Evolutionary conservation across 2,329 filamentous ascomycete genomes (phyloP), one percentile per base, ranked within the genome.

Genomic region (Xylaria sp.): DNA sequence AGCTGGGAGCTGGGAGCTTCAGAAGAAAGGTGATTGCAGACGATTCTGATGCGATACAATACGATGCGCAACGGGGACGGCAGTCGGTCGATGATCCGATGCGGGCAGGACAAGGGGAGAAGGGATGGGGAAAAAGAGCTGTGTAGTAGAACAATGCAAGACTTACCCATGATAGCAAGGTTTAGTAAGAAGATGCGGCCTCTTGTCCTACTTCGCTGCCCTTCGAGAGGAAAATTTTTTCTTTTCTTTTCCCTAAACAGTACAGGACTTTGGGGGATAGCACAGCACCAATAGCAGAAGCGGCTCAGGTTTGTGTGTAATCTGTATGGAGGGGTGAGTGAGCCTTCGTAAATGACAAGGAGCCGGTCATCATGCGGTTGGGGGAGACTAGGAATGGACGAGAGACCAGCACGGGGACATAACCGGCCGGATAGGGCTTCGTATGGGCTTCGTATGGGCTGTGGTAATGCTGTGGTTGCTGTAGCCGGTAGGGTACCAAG

Each of bases 1-100:
- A 80, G 78, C 60, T 89, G 77, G 31, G 15, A 54, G 47, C n/a
- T 46, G n/a, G 52, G 49, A 48, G 23, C 23, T 27, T 23, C 10
- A 47, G 43, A 53, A 48, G 40, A 44, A 62, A 40, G 19, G 25
- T 25, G 23, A 55, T 47, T 31, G 49, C 25, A 51, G 41, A 31
- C 56, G 43, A 61, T 38, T 21, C 53, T 19, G 40, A 55, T 49
- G 46, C 48, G 43, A 62, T 40, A 57, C 51, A 25, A 59, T 51
- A 25, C n/a, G 27, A 48, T 35, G 33, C 43, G 43, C 27, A 48
- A 38, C 43, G 29, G 15, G 38, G 23, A 60, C 31, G 44, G 38
- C 21, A 61, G 13, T 49, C 19, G 33, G 41, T 43, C 23, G 48
- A 31, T 35, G 49, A 48, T 44, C 37, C 54, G 40, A 51, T 60